phyloP scores from a whole-genome alignment of 148 eudicot species.

The Cornus controversa region DNA sequence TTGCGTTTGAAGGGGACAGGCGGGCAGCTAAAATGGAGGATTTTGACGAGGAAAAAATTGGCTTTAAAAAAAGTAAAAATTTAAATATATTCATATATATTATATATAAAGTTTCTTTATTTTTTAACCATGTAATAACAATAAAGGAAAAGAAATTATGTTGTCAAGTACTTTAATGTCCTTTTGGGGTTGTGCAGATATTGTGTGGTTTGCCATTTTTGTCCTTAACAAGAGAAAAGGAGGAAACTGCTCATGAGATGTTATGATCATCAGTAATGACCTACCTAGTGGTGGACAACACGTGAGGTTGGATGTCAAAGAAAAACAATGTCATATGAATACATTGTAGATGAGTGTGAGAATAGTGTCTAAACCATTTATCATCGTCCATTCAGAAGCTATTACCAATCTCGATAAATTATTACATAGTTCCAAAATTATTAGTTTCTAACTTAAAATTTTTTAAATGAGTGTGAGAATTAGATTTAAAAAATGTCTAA shows the following conservation, averaged over 20 bases:
- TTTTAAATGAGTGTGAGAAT: too few relatives aligned
- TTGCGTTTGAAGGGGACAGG: constrained; percentile 51
- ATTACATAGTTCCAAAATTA: too few relatives aligned
- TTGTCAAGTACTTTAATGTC: not conserved
- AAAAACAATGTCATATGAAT: too few relatives aligned
- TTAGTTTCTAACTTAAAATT: too few relatives aligned
- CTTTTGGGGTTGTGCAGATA: not conserved
- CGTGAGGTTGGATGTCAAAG: too few relatives aligned
- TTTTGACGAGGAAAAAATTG: constrained; percentile 30
- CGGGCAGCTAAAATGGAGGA: constrained; percentile 34
- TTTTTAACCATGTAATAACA: too few relatives aligned
- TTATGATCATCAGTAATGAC: not conserved
- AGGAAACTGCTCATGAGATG: not conserved
- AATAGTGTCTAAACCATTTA: too few relatives aligned
- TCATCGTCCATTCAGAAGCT: too few relatives aligned
- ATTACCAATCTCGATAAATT: too few relatives aligned
- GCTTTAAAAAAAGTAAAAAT: constrained; percentile 9
- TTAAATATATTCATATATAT: not conserved
- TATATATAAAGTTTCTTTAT: not conserved
- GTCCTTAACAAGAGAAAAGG: not conserved
- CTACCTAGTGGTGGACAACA: not conserved
- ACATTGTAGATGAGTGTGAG: too few relatives aligned
- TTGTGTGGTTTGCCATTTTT: constrained; percentile 2
- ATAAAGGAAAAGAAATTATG: not conserved
- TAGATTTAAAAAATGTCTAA: too few relatives aligned